Base-by-base conservation (phyloP, 345 rosid genomes). In the Heritiera fomes region DNA sequence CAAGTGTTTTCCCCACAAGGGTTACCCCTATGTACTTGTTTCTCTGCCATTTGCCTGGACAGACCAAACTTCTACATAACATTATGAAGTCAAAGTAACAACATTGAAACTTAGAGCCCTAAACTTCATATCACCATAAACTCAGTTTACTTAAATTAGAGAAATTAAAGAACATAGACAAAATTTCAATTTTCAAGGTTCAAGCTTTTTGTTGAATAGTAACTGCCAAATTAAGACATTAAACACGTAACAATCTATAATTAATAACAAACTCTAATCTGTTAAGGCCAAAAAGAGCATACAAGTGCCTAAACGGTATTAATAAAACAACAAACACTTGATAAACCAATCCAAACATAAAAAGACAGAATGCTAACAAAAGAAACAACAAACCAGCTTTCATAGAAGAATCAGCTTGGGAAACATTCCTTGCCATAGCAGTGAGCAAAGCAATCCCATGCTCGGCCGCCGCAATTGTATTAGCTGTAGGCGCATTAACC, bases 401-500 rank as follows among this genome's bases (percentile, higher is more conserved):
- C 59, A 89, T 61, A 49, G 91, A 88, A 62, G 90, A 87, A 87
- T 87, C 86, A 63, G 88, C 88, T 71, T 87, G 90, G 71, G 91
- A 86, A 43, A 88, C 75, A 67, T 88, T 88, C n/a, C 91, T 80
- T 58, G 90, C 85, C 88, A 87, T 85, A 30, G 90, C 80, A 34
- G 86, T 76, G 17, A 88, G 68, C 81, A 88, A 82, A 11, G 90
- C 91, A 50, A 88, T 85, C 47, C 88, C 91, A 52, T 88, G 91
- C 56, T 88, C 89, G 0, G 89, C 91, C 55, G 91, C 91, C 13
- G 91, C 89, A 30, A 87, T 80, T 5, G 89, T 88, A 73, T 88
- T 88, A 0, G 91, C 89, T 3, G 91, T 84, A 1, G 89, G 89
- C 62, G 91, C 91, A 76, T 88, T 88, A 0, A 88, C 91, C 65